Evolutionary conservation across 2,329 filamentous ascomycete genomes (phyloP), one percentile per base, ranked within the genome.

Genomic region (Graphiopsis chlorocephala): DNA sequence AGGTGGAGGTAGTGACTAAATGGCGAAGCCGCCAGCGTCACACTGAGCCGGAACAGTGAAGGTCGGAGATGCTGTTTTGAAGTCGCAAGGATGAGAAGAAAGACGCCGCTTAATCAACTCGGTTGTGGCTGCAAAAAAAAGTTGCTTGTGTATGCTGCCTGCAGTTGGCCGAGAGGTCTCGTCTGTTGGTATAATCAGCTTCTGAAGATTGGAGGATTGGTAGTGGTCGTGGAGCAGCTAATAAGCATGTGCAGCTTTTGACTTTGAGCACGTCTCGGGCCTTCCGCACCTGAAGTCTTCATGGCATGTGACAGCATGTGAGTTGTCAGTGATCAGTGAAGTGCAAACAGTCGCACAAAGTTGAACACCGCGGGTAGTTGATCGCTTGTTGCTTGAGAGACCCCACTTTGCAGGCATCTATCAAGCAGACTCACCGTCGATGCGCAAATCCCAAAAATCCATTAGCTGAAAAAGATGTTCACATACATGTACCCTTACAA

Each of bases 401-500:
- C 20, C 29, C 29, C 53, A 38, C 47, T 17, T n/a, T 25, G 29
- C 20, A 56, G n/a, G 31, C 47, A 20, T 20, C 29, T 2, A 35
- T 23, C 20, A 35, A 38, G 53, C 53, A 56, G 20, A 38, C 53
- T 38, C 53, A 56, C 53, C 20, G 3, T 35, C 10, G n/a, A 26
- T 15, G 20, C 38, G 38, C 38, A 50, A 23, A 23, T 1, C 2
- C 8, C 23, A 28, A 45, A 3, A 28, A 28, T 23, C 33, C 35
- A 57, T 28, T 3, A n/a, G 23, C 23, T 38, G 33, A 52, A 50
- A 23, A 52, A 38, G 28, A 45, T 61, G 52, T 50, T 61, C 42
- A 61, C 58, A 61, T 61, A 61, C 58, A 61, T 58, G 15, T 61
- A 61, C 59, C 59, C 45, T 42, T 61, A 61, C 59, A 38, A 38